Base-by-base conservation (phyloP, 805 yeast genomes). In the Saturnispora bothae region DNA sequence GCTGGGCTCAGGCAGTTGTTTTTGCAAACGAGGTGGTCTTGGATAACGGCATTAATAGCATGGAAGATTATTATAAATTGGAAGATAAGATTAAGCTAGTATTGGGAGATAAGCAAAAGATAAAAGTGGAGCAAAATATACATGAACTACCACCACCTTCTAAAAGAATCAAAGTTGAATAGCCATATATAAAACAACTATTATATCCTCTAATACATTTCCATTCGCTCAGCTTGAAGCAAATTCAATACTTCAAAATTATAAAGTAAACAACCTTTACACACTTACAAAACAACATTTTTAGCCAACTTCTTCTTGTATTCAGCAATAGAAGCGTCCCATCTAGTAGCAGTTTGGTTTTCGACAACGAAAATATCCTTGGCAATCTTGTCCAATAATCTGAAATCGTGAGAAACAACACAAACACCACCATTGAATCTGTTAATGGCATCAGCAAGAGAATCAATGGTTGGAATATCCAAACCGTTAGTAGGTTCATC, bases 401-500 rank as follows among this genome's bases (percentile, higher is more conserved):
- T 81, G 89, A 92, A 92, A 69, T 92, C 98, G 75, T 92, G 98
- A 45, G 96, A 86, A 48, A 92, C 98, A 43, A 92, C 95, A 49
- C 86, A 94, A 39, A 89, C 96, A 73, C 98, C 98, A 67, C 98
- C 98, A 59, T 79, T 83, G 73, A 83, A 92, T 23, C 76, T 81
- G 49, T 86, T 79, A 60, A 92, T 89, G 48, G 98, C 98, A 41
- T 82, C 94, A 38, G 96, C 98, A 54, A 92, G 71, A 31, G 98
- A 92, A 66, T 92, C 98, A 59, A 92, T 92, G 37, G 98, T 88
- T 56, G 96, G 86, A 54, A 92, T 89, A 71, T 92, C 98, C 65
- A 92, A 72, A 73, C 97, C 97, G 74, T 92, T 92, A 50, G 98
- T 92, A 76, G 98, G 98, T 79, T 92, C 98, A 71, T 92, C 98